These are phyloP conservation scores for Suhomyces ambrosiae DNA, from an alignment of 1,139 yeast genomes.

Conservation along the genomic window DNA sequence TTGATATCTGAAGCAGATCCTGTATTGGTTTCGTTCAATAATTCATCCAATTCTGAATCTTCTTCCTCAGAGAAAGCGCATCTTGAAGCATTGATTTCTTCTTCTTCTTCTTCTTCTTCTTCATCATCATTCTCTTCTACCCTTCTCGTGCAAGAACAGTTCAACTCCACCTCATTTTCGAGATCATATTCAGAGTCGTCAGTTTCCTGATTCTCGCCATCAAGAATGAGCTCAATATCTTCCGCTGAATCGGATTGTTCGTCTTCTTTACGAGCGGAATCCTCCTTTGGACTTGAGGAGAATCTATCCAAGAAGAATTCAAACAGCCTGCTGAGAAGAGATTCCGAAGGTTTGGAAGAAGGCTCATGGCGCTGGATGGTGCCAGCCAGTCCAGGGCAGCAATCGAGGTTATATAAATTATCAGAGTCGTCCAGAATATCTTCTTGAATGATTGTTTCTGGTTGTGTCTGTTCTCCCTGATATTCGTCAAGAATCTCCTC, in stretches of 20 bases:
- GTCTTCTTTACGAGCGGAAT: neutral
- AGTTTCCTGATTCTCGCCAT: neutral
- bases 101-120: neutral
- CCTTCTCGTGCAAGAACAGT: too few relatives aligned
- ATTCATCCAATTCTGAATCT: conserved; percentile 2
- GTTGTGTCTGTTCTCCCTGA: too few relatives aligned
- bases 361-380: conserved; percentile 9
- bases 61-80: conserved; percentile 1
- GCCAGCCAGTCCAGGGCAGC: conserved; percentile 16
- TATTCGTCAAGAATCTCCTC: too few relatives aligned
- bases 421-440: conserved; percentile 14
- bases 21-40: neutral
- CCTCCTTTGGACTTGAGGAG: neutral
- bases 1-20: neutral
- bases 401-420: conserved; percentile 7
- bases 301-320: conserved; percentile 5
- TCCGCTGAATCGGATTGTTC: neutral
- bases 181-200: neutral
- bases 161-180: neutral
- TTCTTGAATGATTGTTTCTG: neutral
- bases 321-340: conserved; percentile 4
- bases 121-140: neutral
- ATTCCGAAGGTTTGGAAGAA: conserved; percentile 1
- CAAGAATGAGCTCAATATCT: conserved; percentile 1
- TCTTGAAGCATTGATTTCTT: neutral